These are phyloP conservation scores for Fusarium sacchari DNA, from an alignment of 2,329 filamentous ascomycete genomes.

Conservation along the genomic window DNA sequence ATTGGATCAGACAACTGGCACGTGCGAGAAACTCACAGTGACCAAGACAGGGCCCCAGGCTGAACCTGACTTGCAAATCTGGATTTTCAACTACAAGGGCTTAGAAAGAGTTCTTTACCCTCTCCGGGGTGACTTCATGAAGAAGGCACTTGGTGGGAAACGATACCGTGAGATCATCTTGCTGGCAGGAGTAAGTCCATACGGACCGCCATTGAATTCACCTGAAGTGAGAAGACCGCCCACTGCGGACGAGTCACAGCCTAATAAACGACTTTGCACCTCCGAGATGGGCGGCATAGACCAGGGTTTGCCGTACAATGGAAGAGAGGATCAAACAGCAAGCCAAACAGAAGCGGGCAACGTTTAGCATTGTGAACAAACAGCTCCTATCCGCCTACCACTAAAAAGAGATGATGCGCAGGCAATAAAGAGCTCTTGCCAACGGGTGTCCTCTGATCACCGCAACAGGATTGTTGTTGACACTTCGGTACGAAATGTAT, in stretches of 20 bases:
- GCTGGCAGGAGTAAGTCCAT: not conserved
- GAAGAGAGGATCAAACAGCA: not conserved
- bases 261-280: not conserved
- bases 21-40: not conserved
- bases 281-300: not conserved
- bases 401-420: constrained; percentile 2
- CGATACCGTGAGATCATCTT: constrained; percentile 13
- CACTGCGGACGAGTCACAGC: not conserved
- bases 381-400: not conserved
- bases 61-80: not conserved
- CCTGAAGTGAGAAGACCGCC: constrained; percentile 1
- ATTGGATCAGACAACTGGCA: not conserved
- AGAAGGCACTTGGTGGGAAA: not conserved
- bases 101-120: not conserved
- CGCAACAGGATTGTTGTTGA: constrained; percentile 14
- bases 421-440: constrained; percentile 7
- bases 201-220: not conserved
- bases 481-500: constrained; percentile 11
- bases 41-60: not conserved
- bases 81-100: not conserved
- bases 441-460: constrained; percentile 15
- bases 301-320: not conserved
- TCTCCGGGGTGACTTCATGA: not conserved
- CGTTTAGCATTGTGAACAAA: not conserved
- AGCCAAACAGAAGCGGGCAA: not conserved